Base-by-base conservation (phyloP, 176 grass and related monocot species). In the Chloris gayana region DNA sequence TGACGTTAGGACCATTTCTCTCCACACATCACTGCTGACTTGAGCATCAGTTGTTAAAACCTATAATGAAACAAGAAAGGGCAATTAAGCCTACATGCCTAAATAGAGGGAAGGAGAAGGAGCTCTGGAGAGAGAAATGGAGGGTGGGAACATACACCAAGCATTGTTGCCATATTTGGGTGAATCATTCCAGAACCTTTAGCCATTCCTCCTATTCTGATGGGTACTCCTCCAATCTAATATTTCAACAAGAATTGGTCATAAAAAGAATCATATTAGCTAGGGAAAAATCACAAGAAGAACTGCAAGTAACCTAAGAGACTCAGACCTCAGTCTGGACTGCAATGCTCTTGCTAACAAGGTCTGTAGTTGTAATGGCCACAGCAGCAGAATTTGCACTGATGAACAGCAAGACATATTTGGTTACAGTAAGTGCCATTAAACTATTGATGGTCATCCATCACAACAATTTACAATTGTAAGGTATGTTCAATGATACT, bases 171-270 rank as follows among this genome's bases (percentile, higher is more conserved):
- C 95, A 98, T 98, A 73, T 98, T 98, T 75, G 95, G 95, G 84
- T 98, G 92, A 77, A 98, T 98, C 95, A 98, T 98, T 75, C 95
- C 95, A 34, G 95, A 98, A 88, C 95, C 95, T 89, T 98, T 98
- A 56, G 95, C 92, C 88, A 98, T 98, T 84, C 95, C 95, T 73
- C 95, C 95, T 75, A 98, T 84, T 75, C 80, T 98, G 64, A 98
- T 79, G 84, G 92, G 74, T 65, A 95, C 77, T 85, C 95, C 95
- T 86, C 92, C 86, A 78, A 98, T 85, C 95, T 98, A 92, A 32
- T 75, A 44, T 74, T 84, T 78, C 41, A 84, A 85, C 53, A 87
- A 54, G 33, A 74, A 59, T 57, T 70, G 74, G 45, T 45, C 5
- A 51, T 35, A 63, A 59, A 26, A 73, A 78, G 85, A 9, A 58